Evolutionary conservation across 1,284 basidiomycete species (phyloP), one percentile per base, ranked within the genome.

Genomic region (Rhodofomes roseus): DNA sequence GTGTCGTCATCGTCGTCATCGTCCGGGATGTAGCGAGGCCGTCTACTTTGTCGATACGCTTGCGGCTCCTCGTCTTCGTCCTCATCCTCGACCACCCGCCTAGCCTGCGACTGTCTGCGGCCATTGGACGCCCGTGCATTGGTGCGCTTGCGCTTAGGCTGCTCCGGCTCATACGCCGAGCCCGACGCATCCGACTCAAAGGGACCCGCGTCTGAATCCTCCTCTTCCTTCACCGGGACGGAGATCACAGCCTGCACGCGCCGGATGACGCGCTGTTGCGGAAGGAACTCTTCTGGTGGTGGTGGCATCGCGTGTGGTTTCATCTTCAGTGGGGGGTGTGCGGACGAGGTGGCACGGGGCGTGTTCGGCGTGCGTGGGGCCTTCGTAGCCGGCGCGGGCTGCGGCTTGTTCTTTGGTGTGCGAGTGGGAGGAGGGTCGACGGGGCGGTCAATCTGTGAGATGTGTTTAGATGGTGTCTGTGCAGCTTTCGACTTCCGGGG

Each of bases 151-250:
- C 57, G 56, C 9, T 36, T 55, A 27, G 59, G 53, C 6, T 22
- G 50, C 27, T 65, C 62, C 0, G 65, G 65, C 14, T 66, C 67
- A 44, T 64, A 68, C 34, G 60, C 60, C 9, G 65, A 65, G 12
- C 65, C 67, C 7, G 63, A 64, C 8, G 55, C 62, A 18, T 58
- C 62, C 1, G 63, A 63, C 36, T 61, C 66, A 29, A 63, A 43
- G 11, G 31, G 25, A 5, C 66, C 67, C 16, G 27, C 66, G 3
- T 67, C 71, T 40, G 62, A 62, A 4, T 73, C 73, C 25, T 62
- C 63, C 63, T 80, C 79, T 60, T 80, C 77, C 61, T 80, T 79
- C 40, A 79, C 73, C 20, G 77, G 79, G 2, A 78, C 71, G 53
- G 80, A 71, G 20, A 80, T 70, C 3, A 78, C 67, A 34, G 79